phyloP scores from a whole-genome alignment of 768 basidiomycete species.

The Naganishia vaughanmartiniae region DNA sequence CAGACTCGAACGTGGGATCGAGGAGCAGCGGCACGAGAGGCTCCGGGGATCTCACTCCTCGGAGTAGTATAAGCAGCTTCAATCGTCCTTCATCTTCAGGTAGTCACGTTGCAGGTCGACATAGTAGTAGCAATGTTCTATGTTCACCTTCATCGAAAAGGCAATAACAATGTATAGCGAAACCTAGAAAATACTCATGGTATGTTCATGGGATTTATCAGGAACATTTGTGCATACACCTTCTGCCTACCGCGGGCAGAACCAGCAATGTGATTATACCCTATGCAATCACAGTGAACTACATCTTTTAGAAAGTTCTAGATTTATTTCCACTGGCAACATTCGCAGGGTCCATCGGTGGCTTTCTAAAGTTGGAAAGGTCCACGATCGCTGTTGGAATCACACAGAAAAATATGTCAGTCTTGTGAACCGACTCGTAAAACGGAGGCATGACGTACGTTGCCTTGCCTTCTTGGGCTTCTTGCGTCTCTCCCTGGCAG shows the following conservation, averaged over 20 bases:
- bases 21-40: constrained; percentile 6
- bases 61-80: constrained; percentile 11
- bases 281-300: neutral
- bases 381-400: constrained; percentile 31
- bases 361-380: constrained; percentile 33
- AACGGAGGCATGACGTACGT: constrained; percentile 30
- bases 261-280: too few species aligned
- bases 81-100: neutral
- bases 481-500: constrained; percentile 53
- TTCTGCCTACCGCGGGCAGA: neutral
- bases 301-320: constrained; percentile 41
- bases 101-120: constrained; percentile 4
- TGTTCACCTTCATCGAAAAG: constrained; percentile 5
- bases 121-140: neutral
- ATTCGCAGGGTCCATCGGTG: constrained; percentile 34
- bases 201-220: too few species aligned
- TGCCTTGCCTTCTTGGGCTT: constrained; percentile 55
- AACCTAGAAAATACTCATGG: neutral
- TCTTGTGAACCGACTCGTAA: too few species aligned
- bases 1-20: neutral
- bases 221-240: neutral
- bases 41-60: neutral
- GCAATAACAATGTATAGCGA: neutral
- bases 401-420: neutral
- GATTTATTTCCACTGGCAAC: constrained; percentile 48